Evolutionary conservation across 768 basidiomycete genomes (phyloP).

Genomic region (Brasilioporus rufonigricans): DNA sequence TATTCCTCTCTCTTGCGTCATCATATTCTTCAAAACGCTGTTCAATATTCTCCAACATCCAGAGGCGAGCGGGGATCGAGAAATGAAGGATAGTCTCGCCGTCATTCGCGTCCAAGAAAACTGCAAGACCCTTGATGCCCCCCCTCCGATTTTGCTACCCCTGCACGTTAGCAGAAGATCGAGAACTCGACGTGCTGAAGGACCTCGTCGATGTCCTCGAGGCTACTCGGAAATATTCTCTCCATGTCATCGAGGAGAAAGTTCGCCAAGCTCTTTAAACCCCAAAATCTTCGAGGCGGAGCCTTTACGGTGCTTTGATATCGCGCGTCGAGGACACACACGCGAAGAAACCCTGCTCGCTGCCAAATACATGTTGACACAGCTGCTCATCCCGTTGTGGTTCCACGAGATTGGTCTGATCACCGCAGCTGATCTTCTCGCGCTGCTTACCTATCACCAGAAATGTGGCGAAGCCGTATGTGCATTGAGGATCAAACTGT

Average conservation of each 20-base stretch:
- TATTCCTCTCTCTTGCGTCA: background rate
- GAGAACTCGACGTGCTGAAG: background rate
- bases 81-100: background rate
- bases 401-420: slow-evolving; percentile 29
- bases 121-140: background rate
- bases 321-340: background rate
- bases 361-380: slow-evolving; percentile 17
- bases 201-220: background rate
- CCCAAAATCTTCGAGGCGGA: background rate
- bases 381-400: slow-evolving; percentile 22
- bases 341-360: background rate
- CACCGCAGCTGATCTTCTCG: slow-evolving; percentile 22
- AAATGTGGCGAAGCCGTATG: slow-evolving; percentile 14
- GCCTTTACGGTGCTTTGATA: background rate
- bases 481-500: background rate
- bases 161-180: background rate
- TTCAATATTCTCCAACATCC: background rate
- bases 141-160: slow-evolving; percentile 2
- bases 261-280: background rate
- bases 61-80: background rate
- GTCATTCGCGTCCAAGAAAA: background rate
- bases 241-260: background rate
- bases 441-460: slow-evolving; percentile 21
- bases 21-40: background rate
- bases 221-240: background rate